Evolutionary conservation across 2,329 filamentous ascomycete genomes (phyloP).

Genomic region (Pseudocercospora cruenta): DNA sequence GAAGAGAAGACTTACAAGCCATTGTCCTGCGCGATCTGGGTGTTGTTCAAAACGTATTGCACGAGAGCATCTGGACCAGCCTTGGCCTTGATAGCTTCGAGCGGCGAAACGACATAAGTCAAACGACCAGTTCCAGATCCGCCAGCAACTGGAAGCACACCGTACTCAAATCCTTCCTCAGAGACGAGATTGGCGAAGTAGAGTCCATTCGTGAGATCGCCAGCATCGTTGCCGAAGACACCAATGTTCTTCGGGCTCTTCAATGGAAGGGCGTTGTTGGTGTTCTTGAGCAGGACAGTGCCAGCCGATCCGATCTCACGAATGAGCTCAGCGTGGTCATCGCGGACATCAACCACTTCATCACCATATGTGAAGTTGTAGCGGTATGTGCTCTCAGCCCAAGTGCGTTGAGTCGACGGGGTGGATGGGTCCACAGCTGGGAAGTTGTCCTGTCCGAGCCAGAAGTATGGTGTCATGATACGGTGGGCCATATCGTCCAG

Average conservation of each 20-base stretch:
- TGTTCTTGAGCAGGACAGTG: conserved; percentile 56
- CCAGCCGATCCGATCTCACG: conserved; percentile 48
- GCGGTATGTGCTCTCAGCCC: conserved; percentile 54
- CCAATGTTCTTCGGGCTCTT: conserved; percentile 54
- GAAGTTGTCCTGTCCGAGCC: conserved; percentile 60
- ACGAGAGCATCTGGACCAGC: conserved; percentile 46
- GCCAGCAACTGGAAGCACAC: conserved; percentile 50
- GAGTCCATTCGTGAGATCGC: conserved; percentile 46
- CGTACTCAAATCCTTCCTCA: conserved; percentile 41
- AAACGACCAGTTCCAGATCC: conserved; percentile 47
- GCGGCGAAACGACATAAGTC: conserved; percentile 45
- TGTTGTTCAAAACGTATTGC: conserved; percentile 49
- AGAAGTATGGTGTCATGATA: conserved; percentile 57
- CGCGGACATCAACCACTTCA: conserved; percentile 43
- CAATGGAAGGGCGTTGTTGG: conserved; percentile 55
- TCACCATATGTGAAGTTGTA: conserved; percentile 42
- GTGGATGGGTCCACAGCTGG: conserved; percentile 56
- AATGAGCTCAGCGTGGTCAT: conserved; percentile 42
- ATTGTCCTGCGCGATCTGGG: conserved; percentile 34
- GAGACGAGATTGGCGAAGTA: conserved; percentile 37
- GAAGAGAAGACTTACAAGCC: conserved; percentile 31
- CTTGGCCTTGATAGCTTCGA: conserved; percentile 46
- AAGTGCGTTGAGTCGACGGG: conserved; percentile 26
- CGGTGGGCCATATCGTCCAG: conserved; percentile 62
- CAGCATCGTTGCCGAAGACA: conserved; percentile 56